Evolutionary conservation across 2,329 filamentous ascomycete genomes (phyloP).

Genomic region (Colletotrichum sp.): DNA sequence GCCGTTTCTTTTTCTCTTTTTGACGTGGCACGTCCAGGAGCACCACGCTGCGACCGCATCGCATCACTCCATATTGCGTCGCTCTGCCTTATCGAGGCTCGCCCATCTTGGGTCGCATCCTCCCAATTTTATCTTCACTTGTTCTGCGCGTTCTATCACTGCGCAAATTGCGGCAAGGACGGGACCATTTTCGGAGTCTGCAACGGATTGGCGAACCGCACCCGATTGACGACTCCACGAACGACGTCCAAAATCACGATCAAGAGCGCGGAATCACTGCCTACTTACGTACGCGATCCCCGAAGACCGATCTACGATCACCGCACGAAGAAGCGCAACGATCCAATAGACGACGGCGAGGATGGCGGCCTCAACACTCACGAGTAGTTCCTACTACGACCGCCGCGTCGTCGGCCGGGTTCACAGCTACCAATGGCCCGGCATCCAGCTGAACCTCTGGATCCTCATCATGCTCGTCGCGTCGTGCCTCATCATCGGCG

Average conservation of each 20-base stretch:
- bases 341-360: neutral
- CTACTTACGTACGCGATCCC: neutral
- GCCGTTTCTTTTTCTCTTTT: neutral
- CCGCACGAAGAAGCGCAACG: neutral
- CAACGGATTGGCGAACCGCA: neutral
- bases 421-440: conserved; percentile 72
- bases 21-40: neutral
- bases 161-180: neutral
- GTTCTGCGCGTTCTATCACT: neutral
- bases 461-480: conserved; percentile 69
- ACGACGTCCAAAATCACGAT: neutral
- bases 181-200: neutral
- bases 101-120: neutral
- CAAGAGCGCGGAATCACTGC: neutral
- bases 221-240: neutral
- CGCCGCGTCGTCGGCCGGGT: conserved; percentile 49
- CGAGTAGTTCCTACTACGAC: conserved; percentile 49
- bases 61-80: neutral
- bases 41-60: neutral
- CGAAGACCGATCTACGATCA: neutral
- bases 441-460: conserved; percentile 71
- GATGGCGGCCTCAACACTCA: conserved; percentile 40
- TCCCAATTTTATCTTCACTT: neutral
- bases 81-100: neutral
- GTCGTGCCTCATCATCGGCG: conserved; percentile 63